Percentiles rank a stretch among this genome's conserved stretches.
Conservation (phyloP, 1,284 basidiomycete genomes). For the Boletellus deceptivus region DNA sequence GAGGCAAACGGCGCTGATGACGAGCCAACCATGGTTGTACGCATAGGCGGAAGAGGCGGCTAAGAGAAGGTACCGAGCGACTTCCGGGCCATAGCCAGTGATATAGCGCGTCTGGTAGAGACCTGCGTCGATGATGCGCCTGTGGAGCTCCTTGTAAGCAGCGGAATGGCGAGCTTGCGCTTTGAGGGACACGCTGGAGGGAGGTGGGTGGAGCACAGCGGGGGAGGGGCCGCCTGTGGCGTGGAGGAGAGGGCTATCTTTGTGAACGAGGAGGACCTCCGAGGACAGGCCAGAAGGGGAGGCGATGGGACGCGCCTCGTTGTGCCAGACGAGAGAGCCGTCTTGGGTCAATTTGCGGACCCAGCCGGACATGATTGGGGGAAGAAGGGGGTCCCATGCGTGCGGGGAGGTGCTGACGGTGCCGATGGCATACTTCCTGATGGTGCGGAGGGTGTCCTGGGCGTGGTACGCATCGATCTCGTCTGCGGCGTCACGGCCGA, state of each 20-base stretch:
- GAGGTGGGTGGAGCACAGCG: slow-evolving; percentile 49
- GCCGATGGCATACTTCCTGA: slow-evolving; percentile 76
- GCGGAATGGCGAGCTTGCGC: slow-evolving; percentile 70
- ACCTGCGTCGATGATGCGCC: slow-evolving; percentile 74
- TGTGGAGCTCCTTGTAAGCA: slow-evolving; percentile 82
- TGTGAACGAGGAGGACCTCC: too few relatives aligned
- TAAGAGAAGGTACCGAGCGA: slow-evolving; percentile 74
- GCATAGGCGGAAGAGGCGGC: slow-evolving; percentile 57
- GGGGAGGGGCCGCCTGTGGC: slow-evolving; percentile 14
- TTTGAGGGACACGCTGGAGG: slow-evolving; percentile 54
- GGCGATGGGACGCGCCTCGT: slow-evolving; percentile 53
- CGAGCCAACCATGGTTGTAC: slow-evolving; percentile 66
- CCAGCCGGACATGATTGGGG: slow-evolving; percentile 88
- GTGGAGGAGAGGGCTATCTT: too few relatives aligned
- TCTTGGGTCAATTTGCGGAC: slow-evolving; percentile 46
- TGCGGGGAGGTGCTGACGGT: slow-evolving; percentile 57
- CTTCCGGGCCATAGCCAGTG: slow-evolving; percentile 88
- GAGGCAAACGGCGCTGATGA: slow-evolving; percentile 74
- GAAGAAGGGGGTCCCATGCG: slow-evolving; percentile 81
- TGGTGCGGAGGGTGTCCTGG: slow-evolving; percentile 59
- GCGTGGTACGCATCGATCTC: slow-evolving; percentile 94
- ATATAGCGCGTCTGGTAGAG: slow-evolving; percentile 84
- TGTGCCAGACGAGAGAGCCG: slow-evolving; percentile 55
- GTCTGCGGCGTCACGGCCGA: slow-evolving; percentile 92
- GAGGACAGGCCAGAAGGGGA: slow-evolving; percentile 28